Evolutionary conservation across 495 filamentous ascomycete genomes (phyloP).

Genomic region (Niebla homalea): DNA sequence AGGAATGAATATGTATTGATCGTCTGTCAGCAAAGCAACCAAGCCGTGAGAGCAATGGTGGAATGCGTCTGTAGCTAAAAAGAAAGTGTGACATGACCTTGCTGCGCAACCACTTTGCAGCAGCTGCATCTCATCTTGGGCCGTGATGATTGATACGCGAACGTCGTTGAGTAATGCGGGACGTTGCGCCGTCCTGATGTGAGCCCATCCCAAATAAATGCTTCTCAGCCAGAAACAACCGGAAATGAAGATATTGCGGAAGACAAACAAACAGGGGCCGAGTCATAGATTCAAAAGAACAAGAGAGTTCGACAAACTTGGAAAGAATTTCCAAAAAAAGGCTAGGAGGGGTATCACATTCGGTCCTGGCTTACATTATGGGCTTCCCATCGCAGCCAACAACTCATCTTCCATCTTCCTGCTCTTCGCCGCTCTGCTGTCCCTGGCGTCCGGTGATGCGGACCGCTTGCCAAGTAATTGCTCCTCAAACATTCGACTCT

Average conservation of each 20-base stretch:
- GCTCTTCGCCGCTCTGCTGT: constrained; percentile 64
- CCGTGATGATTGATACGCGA: constrained; percentile 9
- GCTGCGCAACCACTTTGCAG: constrained; percentile 9
- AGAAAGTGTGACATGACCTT: constrained; percentile 12
- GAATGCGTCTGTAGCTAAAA: constrained; percentile 6
- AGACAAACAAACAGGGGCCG: too few relatives aligned
- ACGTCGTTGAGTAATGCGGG: constrained; percentile 3
- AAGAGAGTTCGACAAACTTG: neutral
- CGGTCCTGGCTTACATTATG: neutral
- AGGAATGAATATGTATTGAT: too few relatives aligned
- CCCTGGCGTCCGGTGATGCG: constrained; percentile 15
- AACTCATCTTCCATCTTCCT: constrained; percentile 66
- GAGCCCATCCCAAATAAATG: neutral
- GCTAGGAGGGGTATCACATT: neutral
- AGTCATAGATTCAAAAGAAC: neutral
- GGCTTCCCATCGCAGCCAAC: constrained; percentile 8
- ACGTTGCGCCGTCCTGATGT: constrained; percentile 12
- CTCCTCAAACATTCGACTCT: constrained; percentile 76
- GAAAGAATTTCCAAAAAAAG: neutral
- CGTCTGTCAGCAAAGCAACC: constrained; percentile 11
- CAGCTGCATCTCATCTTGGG: constrained; percentile 9
- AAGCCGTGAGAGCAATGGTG: constrained; percentile 2
- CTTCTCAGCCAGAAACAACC: too few relatives aligned
- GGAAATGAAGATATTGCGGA: too few relatives aligned
- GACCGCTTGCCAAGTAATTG: constrained; percentile 31